These are phyloP conservation scores for Pythium sukuiense DNA, from an alignment of 352 stramenopile species.

Conservation along the genomic window DNA sequence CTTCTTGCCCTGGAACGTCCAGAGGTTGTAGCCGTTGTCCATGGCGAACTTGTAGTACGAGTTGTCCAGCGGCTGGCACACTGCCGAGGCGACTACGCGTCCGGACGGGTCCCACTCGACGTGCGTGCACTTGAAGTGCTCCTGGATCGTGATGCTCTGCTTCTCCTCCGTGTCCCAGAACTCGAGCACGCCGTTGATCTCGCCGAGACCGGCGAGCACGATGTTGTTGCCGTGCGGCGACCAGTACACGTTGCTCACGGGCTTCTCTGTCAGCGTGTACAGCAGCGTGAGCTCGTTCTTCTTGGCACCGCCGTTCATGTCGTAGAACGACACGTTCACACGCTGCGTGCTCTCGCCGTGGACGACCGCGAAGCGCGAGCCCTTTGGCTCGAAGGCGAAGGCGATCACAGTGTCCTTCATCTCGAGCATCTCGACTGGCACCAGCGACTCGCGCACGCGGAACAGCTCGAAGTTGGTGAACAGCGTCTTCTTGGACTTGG, in stretches of 20 bases:
- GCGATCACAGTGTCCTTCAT: constrained; percentile 96
- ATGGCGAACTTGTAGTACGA: constrained; percentile 97
- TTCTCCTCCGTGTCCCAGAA: constrained; percentile 98
- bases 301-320: constrained; percentile 83
- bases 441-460: constrained; percentile 91
- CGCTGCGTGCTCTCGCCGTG: constrained; percentile 93
- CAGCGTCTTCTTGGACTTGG: constrained; percentile 97
- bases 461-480: constrained; percentile 99
- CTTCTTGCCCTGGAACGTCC: constrained; percentile 97
- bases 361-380: constrained; percentile 95
- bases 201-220: constrained; percentile 93
- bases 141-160: constrained; percentile 93
- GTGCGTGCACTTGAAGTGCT: constrained; percentile 98
- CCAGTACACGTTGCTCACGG: constrained; percentile 97
- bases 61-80: constrained; percentile 95
- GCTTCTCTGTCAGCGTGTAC: constrained; percentile 94
- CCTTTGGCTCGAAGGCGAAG: constrained; percentile 96
- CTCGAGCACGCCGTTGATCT: constrained; percentile 95
- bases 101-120: constrained; percentile 98
- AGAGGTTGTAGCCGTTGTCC: constrained; percentile 99
- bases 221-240: constrained; percentile 93
- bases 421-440: constrained; percentile 98
- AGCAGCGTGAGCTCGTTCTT: constrained; percentile 92
- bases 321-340: constrained; percentile 96
- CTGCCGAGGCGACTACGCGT: constrained; percentile 93